Conservation (phyloP, 306 rosid genomes). For the Prunus campanulata region DNA sequence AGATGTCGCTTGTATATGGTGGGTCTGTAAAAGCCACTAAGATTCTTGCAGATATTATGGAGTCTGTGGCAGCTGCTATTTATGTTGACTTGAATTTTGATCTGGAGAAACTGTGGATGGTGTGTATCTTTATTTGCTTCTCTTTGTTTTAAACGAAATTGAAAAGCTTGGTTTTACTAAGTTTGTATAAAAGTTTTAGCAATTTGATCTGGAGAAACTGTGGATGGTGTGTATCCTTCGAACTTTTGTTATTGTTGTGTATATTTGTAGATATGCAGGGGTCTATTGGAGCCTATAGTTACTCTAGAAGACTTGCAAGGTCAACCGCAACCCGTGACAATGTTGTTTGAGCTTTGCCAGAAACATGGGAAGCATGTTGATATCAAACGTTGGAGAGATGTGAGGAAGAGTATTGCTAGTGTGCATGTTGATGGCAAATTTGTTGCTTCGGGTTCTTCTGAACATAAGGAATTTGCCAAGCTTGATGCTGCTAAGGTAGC, state of each 20-base stretch:
- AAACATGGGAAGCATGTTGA: constrained; percentile 36
- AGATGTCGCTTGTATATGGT: constrained; percentile 33
- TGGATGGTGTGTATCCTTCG: no score
- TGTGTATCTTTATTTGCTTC: constrained; percentile 21
- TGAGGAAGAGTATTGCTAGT: constrained; percentile 28
- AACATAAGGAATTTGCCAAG: constrained; percentile 54
- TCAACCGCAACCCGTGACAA: constrained; percentile 62
- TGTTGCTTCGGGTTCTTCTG: constrained; percentile 56
- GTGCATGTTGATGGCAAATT: constrained; percentile 54
- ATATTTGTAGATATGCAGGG: constrained; percentile 46
- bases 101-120: constrained; percentile 63
- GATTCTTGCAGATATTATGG: constrained; percentile 81
- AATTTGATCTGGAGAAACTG: no score
- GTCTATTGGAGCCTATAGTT: constrained; percentile 63
- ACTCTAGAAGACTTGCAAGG: constrained; percentile 23
- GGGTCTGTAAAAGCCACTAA: constrained; percentile 73
- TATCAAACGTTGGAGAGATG: constrained; percentile 34
- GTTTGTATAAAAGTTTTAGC: neutral
- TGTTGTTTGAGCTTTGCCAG: constrained; percentile 56
- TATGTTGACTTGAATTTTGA: constrained; percentile 55
- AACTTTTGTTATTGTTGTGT: neutral
- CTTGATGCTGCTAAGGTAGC: no score
- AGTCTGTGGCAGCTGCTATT: constrained; percentile 69
- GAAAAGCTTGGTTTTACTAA: neutral
- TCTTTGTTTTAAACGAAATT: neutral